phyloP scores from a whole-genome alignment of 1,284 basidiomycete genomes.

The Puccinia coronata region DNA sequence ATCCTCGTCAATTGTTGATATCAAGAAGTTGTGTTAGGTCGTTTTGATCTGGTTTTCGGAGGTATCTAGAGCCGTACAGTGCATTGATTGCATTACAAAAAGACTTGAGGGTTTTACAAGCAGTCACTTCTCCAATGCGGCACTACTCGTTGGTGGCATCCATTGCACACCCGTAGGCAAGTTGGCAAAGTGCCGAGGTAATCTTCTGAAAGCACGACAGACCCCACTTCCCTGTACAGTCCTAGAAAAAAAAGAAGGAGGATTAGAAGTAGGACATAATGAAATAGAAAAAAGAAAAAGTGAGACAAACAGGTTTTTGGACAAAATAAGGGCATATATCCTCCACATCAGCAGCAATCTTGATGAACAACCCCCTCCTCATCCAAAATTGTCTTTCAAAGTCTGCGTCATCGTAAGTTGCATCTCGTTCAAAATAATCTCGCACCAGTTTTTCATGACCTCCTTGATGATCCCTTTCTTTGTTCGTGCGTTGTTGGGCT shows the following conservation, averaged over 20 bases:
- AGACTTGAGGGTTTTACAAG: not conserved
- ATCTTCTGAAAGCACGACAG: not conserved
- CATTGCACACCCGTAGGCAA: constrained; percentile 1
- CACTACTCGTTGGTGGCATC: not conserved
- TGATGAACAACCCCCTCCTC: not conserved
- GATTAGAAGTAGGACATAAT: not conserved
- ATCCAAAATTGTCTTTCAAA: not conserved
- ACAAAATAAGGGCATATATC: not conserved
- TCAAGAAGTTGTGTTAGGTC: not conserved
- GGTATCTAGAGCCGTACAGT: not conserved
- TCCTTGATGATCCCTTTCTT: not conserved
- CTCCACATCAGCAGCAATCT: not conserved
- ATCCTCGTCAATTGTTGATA: too few relatives aligned
- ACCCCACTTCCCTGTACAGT: not conserved
- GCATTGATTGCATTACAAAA: not conserved
- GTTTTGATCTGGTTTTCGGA: not conserved
- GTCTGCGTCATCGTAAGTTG: not conserved
- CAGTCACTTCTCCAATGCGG: not conserved
- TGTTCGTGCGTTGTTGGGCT: not conserved
- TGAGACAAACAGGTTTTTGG: not conserved
- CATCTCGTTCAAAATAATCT: not conserved
- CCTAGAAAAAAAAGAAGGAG: not conserved
- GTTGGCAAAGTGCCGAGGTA: not conserved
- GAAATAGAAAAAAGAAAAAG: not conserved
- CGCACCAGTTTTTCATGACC: not conserved